phyloP scores from a whole-genome alignment of 805 yeast species.

The Candida corydali region DNA sequence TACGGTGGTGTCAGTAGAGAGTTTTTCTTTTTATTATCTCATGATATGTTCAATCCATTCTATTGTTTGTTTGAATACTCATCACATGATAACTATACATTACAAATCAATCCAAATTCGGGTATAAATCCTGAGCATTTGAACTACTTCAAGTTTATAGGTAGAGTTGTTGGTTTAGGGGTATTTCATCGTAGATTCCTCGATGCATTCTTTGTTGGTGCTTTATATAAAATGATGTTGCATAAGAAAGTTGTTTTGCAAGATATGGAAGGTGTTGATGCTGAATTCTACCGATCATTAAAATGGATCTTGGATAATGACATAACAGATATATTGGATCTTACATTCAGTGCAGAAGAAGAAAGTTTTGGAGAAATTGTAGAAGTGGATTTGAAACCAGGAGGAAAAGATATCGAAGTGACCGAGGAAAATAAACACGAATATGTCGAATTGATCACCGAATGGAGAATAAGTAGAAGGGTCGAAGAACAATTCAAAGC shows the following conservation, averaged over 20 bases:
- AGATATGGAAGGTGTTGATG: conserved; percentile 99
- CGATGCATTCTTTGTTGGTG: conserved; percentile 98
- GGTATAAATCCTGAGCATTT: conserved; percentile 97
- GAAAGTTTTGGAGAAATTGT: conserved; percentile 93
- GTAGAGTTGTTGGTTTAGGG: conserved; percentile 96
- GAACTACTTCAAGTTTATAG: conserved; percentile 96
- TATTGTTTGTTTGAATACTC: conserved; percentile 96
- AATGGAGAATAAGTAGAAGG: conserved; percentile 91
- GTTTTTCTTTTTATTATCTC: conserved; percentile 92
- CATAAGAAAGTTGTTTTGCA: conserved; percentile 90
- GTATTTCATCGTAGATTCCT: conserved; percentile 97
- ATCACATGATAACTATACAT: conserved; percentile 95
- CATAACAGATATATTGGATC: conserved; percentile 74
- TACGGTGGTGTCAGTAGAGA: conserved; percentile 99
- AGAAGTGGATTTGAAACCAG: conserved; percentile 83
- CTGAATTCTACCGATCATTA: conserved; percentile 90
- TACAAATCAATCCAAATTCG: conserved; percentile 96
- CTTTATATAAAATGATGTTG: conserved; percentile 95
- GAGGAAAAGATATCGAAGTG: conserved; percentile 86
- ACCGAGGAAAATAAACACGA: conserved; percentile 93
- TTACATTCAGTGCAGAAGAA: conserved; percentile 85
- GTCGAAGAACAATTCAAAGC: conserved; percentile 96
- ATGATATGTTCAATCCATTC: conserved; percentile 98
- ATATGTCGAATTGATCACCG: conserved; percentile 90
- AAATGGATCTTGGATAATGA: conserved; percentile 96